Evolutionary conservation across 768 basidiomycete genomes (phyloP).

Genomic region (Ephemerocybe angulata): DNA sequence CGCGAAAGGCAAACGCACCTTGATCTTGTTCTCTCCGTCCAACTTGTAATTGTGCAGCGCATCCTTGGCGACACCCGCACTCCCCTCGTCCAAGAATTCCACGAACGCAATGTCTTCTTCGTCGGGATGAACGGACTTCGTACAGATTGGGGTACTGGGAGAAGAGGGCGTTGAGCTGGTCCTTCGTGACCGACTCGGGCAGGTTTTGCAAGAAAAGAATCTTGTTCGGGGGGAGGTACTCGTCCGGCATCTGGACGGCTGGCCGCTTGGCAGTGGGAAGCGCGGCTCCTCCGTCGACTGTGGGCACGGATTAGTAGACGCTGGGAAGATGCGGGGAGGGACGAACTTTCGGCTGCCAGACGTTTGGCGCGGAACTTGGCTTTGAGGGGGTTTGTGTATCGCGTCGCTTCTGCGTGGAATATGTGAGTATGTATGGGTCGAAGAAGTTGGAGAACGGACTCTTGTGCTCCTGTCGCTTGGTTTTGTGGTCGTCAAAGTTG

Average conservation of each 20-base stretch:
- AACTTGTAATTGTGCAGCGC: conserved; percentile 97
- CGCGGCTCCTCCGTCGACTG: conserved; percentile 69
- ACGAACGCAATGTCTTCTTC: conserved; percentile 98
- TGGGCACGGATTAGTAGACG: background rate
- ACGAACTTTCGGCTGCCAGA: conserved; percentile 73
- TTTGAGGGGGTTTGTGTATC: conserved; percentile 88
- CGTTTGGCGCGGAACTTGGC: conserved; percentile 80
- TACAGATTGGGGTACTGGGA: conserved; percentile 94
- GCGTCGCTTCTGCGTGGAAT: conserved; percentile 56
- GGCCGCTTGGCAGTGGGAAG: conserved; percentile 70
- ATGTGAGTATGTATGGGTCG: conserved; percentile 3
- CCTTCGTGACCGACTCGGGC: conserved; percentile 89
- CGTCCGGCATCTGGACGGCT: conserved; percentile 97
- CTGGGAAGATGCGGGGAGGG: background rate
- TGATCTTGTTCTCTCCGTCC: conserved; percentile 98
- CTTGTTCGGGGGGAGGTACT: conserved; percentile 98
- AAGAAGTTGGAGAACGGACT: conserved; percentile 46
- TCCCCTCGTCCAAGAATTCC: conserved; percentile 91
- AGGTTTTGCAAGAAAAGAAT: conserved; percentile 98
- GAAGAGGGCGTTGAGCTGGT: conserved; percentile 87
- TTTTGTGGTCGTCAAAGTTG: conserved; percentile 72
- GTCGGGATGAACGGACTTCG: conserved; percentile 98
- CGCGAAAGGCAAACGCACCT: conserved; percentile 45
- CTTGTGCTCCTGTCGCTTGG: conserved; percentile 73
- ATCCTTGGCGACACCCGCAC: conserved; percentile 89